Evolutionary conservation across 495 filamentous ascomycete species (phyloP).

Genomic region (Aspergillus biplanus): DNA sequence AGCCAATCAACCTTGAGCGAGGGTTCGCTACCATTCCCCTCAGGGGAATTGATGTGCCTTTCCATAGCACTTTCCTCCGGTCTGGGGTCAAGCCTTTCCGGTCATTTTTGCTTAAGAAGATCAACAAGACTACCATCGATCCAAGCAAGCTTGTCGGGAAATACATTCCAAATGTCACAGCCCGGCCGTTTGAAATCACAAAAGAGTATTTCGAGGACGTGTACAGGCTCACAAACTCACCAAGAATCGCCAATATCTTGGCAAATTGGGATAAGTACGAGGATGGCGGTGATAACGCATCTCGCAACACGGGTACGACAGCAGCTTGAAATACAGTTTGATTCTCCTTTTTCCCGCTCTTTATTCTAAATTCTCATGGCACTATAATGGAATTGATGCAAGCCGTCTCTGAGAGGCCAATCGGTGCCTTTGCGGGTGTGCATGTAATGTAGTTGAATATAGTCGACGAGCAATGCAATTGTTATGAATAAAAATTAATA

Average conservation of each 20-base stretch:
- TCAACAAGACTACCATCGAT: constrained; percentile 97
- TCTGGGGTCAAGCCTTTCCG: constrained; percentile 99
- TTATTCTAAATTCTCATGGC: too few species aligned
- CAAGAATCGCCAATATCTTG: constrained; percentile 85
- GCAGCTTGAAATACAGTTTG: constrained; percentile 10
- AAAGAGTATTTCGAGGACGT: constrained; percentile 99
- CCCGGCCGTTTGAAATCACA: constrained; percentile 89
- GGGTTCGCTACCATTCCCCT: constrained; percentile 97
- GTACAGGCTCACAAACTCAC: constrained; percentile 88
- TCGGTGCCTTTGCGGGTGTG: neutral
- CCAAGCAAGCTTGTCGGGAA: constrained; percentile 95
- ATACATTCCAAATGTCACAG: constrained; percentile 98
- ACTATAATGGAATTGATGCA: neutral
- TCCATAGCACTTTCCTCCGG: constrained; percentile 97
- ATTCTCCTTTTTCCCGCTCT: neutral
- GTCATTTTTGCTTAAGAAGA: constrained; percentile 97
- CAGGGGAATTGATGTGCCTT: constrained; percentile 95
- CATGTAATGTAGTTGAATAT: neutral
- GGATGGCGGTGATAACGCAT: constrained; percentile 40
- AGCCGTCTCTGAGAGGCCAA: neutral
- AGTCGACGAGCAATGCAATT: neutral
- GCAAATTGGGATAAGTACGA: constrained; percentile 81
- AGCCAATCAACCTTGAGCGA: constrained; percentile 84
- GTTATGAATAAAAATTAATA: neutral
- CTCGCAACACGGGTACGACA: constrained; percentile 22